phyloP scores from a whole-genome alignment of 495 filamentous ascomycete species.

The Daldinia decipiens region DNA sequence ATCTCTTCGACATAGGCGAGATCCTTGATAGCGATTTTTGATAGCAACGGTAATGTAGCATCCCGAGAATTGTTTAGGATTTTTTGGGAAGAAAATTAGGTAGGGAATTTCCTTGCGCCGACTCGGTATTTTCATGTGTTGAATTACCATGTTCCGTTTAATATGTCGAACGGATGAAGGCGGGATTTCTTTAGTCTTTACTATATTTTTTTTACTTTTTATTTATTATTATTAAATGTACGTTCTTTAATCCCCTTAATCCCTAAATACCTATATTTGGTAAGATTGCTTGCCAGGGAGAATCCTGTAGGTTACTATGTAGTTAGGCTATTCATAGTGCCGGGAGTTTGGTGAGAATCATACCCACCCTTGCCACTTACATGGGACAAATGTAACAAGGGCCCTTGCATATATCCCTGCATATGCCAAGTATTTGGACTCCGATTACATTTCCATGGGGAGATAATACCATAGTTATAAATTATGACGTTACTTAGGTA shows the following conservation, averaged over 20 bases:
- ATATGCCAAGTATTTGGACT: neutral
- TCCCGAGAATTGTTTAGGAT: neutral
- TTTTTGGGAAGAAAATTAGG: too few species aligned
- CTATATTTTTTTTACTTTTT: too few species aligned
- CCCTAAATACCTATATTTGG: neutral
- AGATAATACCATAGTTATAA: neutral
- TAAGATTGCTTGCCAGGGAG: neutral
- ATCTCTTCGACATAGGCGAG: neutral
- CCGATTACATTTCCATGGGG: neutral
- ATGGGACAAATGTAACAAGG: neutral
- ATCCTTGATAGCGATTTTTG: neutral
- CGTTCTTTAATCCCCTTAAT: neutral
- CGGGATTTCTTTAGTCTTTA: too few species aligned
- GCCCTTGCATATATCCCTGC: neutral
- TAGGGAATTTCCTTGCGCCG: too few species aligned
- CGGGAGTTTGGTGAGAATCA: neutral
- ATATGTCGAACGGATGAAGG: neutral
- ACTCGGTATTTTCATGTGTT: neutral
- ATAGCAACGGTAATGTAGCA: neutral
- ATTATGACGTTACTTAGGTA: neutral
- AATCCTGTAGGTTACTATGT: too few species aligned
- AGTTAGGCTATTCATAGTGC: conserved; percentile 4
- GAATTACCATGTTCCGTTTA: neutral
- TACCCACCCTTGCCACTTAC: neutral
- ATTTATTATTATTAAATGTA: neutral